Percentiles rank a stretch among this genome's conserved stretches.
Evolutionary conservation across 768 basidiomycete species (phyloP).

Genomic region (Termitomyces titanicus): DNA sequence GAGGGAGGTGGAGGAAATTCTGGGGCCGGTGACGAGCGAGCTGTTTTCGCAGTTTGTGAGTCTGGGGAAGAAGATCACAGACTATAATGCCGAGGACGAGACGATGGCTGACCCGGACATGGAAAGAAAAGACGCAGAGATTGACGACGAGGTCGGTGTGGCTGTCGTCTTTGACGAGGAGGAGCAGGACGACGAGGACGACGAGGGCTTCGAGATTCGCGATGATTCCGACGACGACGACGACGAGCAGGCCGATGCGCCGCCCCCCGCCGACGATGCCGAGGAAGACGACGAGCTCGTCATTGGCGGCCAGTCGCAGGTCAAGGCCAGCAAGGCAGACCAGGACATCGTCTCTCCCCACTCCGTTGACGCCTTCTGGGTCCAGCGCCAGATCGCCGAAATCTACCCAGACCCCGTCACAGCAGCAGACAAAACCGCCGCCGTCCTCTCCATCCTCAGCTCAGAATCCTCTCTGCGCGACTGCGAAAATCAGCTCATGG

Average conservation of each 20-base stretch:
- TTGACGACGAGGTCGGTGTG: slow-evolving; percentile 96
- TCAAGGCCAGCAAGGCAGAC: slow-evolving; percentile 55
- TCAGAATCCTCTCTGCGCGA: slow-evolving; percentile 88
- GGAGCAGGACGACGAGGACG: slow-evolving; percentile 91
- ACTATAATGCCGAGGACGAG: slow-evolving; percentile 89
- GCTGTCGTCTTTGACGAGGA: slow-evolving; percentile 98
- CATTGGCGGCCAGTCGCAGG: slow-evolving; percentile 64
- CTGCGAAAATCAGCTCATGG: slow-evolving; percentile 95
- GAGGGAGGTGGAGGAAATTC: slow-evolving; percentile 80
- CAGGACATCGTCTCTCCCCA: slow-evolving; percentile 86
- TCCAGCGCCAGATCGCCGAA: slow-evolving; percentile 89
- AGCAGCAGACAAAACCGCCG: slow-evolving; percentile 84
- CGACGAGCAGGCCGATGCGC: slow-evolving; percentile 43
- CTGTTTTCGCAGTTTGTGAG: slow-evolving; percentile 78
- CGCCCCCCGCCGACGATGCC: slow-evolving; percentile 38
- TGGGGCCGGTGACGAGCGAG: slow-evolving; percentile 66
- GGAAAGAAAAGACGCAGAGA: slow-evolving; percentile 81
- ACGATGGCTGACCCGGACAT: slow-evolving; percentile 71
- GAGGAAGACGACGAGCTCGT: slow-evolving; percentile 66
- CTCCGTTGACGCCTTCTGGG: slow-evolving; percentile 96
- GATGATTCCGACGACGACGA: slow-evolving; percentile 78
- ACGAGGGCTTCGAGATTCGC: slow-evolving; percentile 81
- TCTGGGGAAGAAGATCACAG: slow-evolving; percentile 92
- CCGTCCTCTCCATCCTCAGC: slow-evolving; percentile 80
- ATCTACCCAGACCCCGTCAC: slow-evolving; percentile 94